phyloP scores from a whole-genome alignment of 2,329 filamentous ascomycete genomes.

The Fusarium liriodendri region DNA sequence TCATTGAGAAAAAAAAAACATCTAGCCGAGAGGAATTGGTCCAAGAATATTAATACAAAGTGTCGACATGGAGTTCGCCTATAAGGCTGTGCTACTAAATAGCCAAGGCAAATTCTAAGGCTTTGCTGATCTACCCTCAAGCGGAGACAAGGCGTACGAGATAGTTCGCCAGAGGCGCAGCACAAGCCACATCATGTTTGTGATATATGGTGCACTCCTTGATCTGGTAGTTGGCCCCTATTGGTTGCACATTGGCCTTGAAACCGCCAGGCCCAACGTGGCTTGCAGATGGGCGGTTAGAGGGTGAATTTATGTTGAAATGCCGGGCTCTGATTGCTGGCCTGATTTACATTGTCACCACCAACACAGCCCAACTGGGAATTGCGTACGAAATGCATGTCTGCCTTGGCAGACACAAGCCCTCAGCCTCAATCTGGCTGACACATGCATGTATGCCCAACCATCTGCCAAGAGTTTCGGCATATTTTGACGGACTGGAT shows the following conservation, averaged over 20 bases:
- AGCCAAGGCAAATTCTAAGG: not conserved
- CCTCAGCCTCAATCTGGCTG: not conserved
- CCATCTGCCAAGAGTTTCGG: not conserved
- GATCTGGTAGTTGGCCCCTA: not conserved
- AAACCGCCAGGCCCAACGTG: not conserved
- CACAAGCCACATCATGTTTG: not conserved
- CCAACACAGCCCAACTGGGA: not conserved
- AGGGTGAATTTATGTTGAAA: not conserved
- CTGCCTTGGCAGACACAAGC: not conserved
- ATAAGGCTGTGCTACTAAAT: not conserved
- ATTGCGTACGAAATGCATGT: not conserved
- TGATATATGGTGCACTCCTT: not conserved
- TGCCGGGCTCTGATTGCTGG: not conserved
- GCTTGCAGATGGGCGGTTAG: not conserved
- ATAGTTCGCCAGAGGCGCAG: not conserved
- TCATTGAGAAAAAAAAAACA: accelerated
- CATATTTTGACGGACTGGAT: too few species aligned
- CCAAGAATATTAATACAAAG: not conserved
- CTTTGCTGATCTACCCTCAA: not conserved
- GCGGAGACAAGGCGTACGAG: too few species aligned
- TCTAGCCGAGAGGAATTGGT: too few species aligned
- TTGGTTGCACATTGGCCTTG: not conserved
- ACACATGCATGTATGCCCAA: not conserved
- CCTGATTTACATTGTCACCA: not conserved
- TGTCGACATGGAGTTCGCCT: not conserved